These are phyloP conservation scores for Colletotrichum sp. DNA, from an alignment of 2,329 filamentous ascomycete species.

Conservation along the genomic window DNA sequence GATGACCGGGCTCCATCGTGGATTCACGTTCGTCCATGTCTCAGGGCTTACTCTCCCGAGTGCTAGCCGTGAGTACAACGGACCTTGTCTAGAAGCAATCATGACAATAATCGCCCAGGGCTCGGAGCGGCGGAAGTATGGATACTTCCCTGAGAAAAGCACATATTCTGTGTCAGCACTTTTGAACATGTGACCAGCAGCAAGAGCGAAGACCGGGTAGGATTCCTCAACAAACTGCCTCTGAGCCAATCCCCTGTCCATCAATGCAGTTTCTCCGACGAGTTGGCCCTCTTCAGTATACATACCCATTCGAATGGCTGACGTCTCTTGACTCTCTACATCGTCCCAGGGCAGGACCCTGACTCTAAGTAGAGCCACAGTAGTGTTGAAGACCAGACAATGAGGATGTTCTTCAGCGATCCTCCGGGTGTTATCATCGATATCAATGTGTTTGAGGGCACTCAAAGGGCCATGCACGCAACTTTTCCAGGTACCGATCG, in stretches of 20 bases:
- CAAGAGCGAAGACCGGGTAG: not conserved
- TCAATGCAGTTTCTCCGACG: not conserved
- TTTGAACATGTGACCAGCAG: not conserved
- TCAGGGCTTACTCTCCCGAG: not conserved
- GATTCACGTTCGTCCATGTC: not conserved
- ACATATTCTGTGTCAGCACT: not conserved
- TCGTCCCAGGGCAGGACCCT: not conserved
- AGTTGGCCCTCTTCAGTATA: not conserved
- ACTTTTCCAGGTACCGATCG: not conserved
- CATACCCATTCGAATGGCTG: not conserved
- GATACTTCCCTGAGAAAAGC: not conserved
- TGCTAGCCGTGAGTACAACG: not conserved
- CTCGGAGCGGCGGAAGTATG: not conserved
- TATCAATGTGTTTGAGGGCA: not conserved
- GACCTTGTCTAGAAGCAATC: not conserved
- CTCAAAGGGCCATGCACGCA: not conserved
- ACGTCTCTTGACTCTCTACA: not conserved
- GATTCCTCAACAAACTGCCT: not conserved
- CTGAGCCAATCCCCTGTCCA: not conserved
- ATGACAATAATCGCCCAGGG: not conserved
- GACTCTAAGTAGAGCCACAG: not conserved
- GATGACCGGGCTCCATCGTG: not conserved
- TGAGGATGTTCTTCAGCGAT: not conserved
- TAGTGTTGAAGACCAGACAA: not conserved
- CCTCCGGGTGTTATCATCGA: not conserved